Conservation (phyloP, 352 stramenopile genomes). For the Pythium diclinum region DNA sequence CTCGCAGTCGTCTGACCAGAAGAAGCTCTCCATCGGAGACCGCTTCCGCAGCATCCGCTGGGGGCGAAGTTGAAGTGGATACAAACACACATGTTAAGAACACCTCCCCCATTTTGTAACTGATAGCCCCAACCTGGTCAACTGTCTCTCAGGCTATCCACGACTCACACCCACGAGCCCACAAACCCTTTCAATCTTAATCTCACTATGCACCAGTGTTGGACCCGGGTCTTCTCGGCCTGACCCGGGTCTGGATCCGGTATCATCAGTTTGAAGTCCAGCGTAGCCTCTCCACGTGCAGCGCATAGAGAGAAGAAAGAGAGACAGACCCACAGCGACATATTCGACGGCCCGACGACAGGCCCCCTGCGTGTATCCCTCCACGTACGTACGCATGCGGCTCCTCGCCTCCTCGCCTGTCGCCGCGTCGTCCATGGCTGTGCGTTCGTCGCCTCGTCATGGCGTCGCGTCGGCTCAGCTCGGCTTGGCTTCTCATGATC, state of each 20-base stretch:
- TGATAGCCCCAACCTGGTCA: neutral
- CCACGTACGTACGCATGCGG: neutral
- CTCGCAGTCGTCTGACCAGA: conserved; percentile 13
- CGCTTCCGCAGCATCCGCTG: conserved; percentile 36
- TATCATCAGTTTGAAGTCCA: conserved; percentile 4
- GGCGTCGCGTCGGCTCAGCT: neutral
- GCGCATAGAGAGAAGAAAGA: conserved; percentile 1
- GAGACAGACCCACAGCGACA: neutral
- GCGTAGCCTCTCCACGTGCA: neutral
- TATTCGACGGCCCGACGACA: neutral
- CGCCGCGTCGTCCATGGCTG: neutral
- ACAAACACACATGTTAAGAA: conserved; percentile 10
- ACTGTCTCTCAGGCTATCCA: neutral
- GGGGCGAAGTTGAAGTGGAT: conserved; percentile 23
- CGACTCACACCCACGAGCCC: too few species aligned
- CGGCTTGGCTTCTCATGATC: neutral
- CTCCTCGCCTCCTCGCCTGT: neutral
- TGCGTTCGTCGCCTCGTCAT: conserved; percentile 9
- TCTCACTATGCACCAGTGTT: neutral
- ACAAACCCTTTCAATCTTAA: neutral
- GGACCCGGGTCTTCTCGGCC: neutral
- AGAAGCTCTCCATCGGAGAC: conserved; percentile 33
- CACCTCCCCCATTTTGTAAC: neutral
- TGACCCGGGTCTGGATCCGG: neutral
- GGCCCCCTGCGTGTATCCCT: neutral